Evolutionary conservation across 1,284 basidiomycete genomes (phyloP).

Genomic region (Ceratobasidium sp.): DNA sequence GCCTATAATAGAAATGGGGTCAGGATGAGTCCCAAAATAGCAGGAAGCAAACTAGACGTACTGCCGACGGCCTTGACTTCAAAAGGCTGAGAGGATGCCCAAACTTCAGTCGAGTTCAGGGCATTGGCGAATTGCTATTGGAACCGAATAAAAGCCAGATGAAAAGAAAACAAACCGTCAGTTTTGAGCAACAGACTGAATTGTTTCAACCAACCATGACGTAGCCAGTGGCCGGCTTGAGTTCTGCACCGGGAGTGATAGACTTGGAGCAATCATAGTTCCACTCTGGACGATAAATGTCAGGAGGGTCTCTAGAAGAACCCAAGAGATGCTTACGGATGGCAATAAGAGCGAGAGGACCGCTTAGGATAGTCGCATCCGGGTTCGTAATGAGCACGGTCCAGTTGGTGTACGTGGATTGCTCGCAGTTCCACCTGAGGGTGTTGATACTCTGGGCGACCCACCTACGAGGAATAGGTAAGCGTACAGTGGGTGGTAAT

Average conservation of each 20-base stretch:
- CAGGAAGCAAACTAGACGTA: constrained; percentile 9
- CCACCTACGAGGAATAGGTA: constrained; percentile 23
- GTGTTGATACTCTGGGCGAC: constrained; percentile 36
- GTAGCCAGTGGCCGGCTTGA: constrained; percentile 42
- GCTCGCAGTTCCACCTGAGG: constrained; percentile 36
- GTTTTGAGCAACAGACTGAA: too few species aligned
- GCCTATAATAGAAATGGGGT: constrained; percentile 11
- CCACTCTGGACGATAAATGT: constrained; percentile 7
- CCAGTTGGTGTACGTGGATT: constrained; percentile 42
- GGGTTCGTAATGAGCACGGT: constrained; percentile 42
- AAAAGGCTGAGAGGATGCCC: constrained; percentile 41
- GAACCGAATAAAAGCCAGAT: too few species aligned
- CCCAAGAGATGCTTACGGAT: constrained; percentile 19
- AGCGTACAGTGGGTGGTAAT: too few species aligned
- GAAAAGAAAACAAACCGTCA: neutral
- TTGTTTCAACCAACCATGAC: constrained; percentile 28
- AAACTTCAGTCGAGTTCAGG: constrained; percentile 34
- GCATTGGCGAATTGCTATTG: constrained; percentile 28
- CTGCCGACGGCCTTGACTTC: constrained; percentile 44
- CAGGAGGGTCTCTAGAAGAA: neutral
- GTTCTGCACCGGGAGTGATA: constrained; percentile 28
- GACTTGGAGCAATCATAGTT: constrained; percentile 44
- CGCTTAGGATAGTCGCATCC: constrained; percentile 33
- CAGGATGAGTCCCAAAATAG: neutral
- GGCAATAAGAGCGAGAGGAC: constrained; percentile 42